Conservation (phyloP, 805 yeast species). For the Candida dendrica region DNA sequence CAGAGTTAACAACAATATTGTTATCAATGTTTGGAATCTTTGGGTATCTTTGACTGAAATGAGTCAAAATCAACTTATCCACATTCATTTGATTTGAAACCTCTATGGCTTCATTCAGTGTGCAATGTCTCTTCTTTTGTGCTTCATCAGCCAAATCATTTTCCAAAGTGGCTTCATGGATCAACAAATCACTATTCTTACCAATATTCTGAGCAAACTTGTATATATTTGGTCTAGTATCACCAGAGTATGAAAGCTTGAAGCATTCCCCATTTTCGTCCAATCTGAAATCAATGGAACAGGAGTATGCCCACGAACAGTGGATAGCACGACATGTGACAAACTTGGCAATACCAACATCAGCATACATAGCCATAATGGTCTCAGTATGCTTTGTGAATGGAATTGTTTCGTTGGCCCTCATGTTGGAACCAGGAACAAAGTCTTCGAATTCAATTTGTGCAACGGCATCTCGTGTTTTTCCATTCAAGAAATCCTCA, state of each 20-base stretch:
- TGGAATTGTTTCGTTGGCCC: not conserved
- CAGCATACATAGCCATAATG: slow-evolving; percentile 31
- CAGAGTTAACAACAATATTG: slow-evolving; percentile 21
- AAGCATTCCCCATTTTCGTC: slow-evolving; percentile 30
- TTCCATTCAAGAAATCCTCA: slow-evolving; percentile 45
- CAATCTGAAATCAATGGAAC: slow-evolving; percentile 42
- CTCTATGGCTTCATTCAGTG: slow-evolving; percentile 77
- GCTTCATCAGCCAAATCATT: slow-evolving; percentile 77
- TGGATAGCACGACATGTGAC: slow-evolving; percentile 74
- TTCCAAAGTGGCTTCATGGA: slow-evolving; percentile 92
- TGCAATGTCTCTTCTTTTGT: slow-evolving; percentile 72
- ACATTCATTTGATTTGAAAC: slow-evolving; percentile 70
- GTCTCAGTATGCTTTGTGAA: slow-evolving; percentile 15
- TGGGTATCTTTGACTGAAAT: slow-evolving; percentile 87
- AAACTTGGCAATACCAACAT: slow-evolving; percentile 36
- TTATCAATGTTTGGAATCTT: slow-evolving; percentile 36
- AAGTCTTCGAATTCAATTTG: slow-evolving; percentile 22
- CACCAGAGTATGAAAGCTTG: slow-evolving; percentile 87
- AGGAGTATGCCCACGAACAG: slow-evolving; percentile 75
- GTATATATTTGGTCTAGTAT: slow-evolving; percentile 72
- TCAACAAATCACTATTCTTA: slow-evolving; percentile 55
- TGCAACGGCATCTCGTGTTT: slow-evolving; percentile 23
- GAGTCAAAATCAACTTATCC: slow-evolving; percentile 68
- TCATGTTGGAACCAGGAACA: not conserved
- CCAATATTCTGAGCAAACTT: slow-evolving; percentile 61